Base-by-base conservation (phyloP, 352 stramenopile genomes). In the Globisporangium acanthophoron region DNA sequence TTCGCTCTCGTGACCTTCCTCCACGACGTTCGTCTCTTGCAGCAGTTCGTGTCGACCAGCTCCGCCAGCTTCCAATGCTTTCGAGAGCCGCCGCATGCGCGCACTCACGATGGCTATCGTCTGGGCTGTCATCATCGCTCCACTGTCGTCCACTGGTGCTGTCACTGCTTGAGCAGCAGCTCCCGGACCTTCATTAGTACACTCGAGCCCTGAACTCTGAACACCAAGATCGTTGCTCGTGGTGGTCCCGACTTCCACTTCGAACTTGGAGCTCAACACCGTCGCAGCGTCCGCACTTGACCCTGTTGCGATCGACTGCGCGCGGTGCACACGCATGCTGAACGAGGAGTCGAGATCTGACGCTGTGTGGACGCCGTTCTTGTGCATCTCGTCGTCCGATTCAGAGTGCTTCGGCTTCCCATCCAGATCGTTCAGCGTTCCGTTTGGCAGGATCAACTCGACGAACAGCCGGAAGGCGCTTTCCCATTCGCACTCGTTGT, bases 401-500 rank as follows among this genome's bases (percentile, higher is more conserved):
- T 45, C 49, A 18, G 6, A 15, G 12, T 24, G n/a, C 41, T 39
- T 55, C 15, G 51, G 58, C 18, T 49, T 59, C 33, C 58, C 53
- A 31, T 65, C 59, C 5, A 65, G 47, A 12, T 65, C 59, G 21
- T 64, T 58, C 50, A 78, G 64, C n/a, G 59, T 76, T 5, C 73
- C 73, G 27, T 71, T 76, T 0, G 74, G 67, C 3, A 76, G 51
- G 9, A 85, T 53, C 62, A 85, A 55, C 54, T 85, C 70, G 51
- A 79, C 66, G 40, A 87, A 81, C 20, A 79, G 60, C 3, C 55
- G 67, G 35, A 84, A 87, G 0, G 74, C 66, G 15, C 71, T 61
- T 20, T 70, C 62, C 74, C 76, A 87, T 29, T 74, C 66, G 12
- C 39, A 39, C 40, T 68, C 60, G 39, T 46, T 59, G 35, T 53